phyloP scores from a whole-genome alignment of 768 basidiomycete genomes.

The Amanita rimosa region DNA sequence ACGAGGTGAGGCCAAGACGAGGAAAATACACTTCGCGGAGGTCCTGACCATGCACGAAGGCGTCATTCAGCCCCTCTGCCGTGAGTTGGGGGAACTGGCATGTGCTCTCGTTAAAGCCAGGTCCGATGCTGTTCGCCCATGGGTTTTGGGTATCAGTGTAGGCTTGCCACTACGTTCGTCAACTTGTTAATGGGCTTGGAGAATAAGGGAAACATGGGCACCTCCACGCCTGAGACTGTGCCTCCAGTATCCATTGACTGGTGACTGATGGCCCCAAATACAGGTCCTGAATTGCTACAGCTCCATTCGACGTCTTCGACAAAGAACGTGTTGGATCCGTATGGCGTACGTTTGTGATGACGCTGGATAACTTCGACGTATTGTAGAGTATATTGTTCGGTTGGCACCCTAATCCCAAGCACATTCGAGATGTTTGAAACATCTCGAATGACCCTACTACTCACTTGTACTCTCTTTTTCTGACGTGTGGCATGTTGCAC shows the following conservation, averaged over 20 bases:
- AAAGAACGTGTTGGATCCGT: conserved; percentile 38
- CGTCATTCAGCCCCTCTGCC: conserved; percentile 29
- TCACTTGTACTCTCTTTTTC: conserved; percentile 32
- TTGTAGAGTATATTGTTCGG: conserved; percentile 23
- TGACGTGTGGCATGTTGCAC: conserved; percentile 47
- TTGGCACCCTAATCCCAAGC: conserved; percentile 19
- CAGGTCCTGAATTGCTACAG: conserved; percentile 29
- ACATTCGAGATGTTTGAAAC: background rate
- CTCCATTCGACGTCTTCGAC: conserved; percentile 34
- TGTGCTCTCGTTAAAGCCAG: conserved; percentile 33
- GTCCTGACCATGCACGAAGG: conserved; percentile 35
- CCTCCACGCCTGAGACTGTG: conserved; percentile 24
- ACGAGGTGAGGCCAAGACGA: conserved; percentile 23
- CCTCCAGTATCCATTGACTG: conserved; percentile 14
- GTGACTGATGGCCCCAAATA: conserved; percentile 17
- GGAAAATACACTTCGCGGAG: conserved; percentile 32
- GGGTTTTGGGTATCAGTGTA: conserved; percentile 27
- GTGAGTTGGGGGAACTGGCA: conserved; percentile 44
- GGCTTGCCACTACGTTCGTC: conserved; percentile 30
- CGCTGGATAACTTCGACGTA: conserved; percentile 43
- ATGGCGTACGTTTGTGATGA: conserved; percentile 44
- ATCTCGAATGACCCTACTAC: conserved; percentile 5
- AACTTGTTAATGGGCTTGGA: background rate
- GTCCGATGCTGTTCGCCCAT: conserved; percentile 27
- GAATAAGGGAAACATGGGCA: conserved; percentile 5